Evolutionary conservation across 139 green algal species (phyloP), one percentile per base, ranked within the genome.

Genomic region (Spirogloea muscicola): DNA sequence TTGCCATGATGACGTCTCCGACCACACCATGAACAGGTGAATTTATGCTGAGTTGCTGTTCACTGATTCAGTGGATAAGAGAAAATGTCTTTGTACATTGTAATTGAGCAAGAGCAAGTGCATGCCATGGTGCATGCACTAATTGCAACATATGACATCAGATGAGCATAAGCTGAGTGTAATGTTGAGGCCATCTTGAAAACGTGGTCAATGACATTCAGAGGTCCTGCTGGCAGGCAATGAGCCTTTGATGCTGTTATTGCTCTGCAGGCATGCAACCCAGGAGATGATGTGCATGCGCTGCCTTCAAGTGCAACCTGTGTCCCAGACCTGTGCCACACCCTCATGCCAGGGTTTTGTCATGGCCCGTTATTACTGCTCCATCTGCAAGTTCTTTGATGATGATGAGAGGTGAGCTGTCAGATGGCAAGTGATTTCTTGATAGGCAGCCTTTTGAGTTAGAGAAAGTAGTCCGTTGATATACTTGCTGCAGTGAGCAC

Each of bases 331-430:
- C 43, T 80, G 85, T 38, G 31, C 44, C 9, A 60, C 61, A 16
- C 96, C 82, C 13, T 31, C 39, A 33, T 34, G 38, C 34, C 93
- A 91, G 74, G 66, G 63, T 3, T 31, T 51, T 2, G 33, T 6
- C 37, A 89, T 97, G 87, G 89, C 92, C 3, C 60, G 84, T n/a
- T 97, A 98, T 88, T 96, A 94, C 87, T 98, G 94, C 86, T 63
- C 55, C 69, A 95, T 98, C 76, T 98, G 94, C 86, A 92, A 96
- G 79, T 84, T 98, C 41, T 96, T 93, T 72, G 94, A 98, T 68
- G 88, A 97, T 75, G 46, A 68, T 29, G 60, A 51, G 37, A 73
- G 43, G 72, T 73, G 63, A 51, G 51, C n/a, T n/a, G n/a, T n/a
- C n/a, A n/a, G n/a, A n/a, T n/a, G n/a, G n/a, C n/a, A n/a, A n/a